These are phyloP conservation scores for Leishmania aethiopica DNA, from an alignment of 208 protist species.

Conservation along the genomic window DNA sequence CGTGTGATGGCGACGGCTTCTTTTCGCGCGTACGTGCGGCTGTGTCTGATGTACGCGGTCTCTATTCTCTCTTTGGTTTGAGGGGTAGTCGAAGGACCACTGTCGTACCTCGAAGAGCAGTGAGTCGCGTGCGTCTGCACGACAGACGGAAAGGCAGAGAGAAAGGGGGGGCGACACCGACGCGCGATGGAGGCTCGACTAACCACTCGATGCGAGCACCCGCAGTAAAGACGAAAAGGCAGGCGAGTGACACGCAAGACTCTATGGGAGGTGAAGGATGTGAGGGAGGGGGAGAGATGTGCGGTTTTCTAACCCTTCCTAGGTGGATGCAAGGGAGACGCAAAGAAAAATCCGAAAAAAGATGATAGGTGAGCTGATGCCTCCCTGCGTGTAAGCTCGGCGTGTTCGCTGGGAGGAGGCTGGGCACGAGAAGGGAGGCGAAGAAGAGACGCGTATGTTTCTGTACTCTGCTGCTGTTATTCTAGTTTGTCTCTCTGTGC, in stretches of 20 bases:
- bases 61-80: neutral
- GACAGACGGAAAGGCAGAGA: neutral
- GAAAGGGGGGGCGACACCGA: neutral
- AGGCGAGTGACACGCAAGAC: neutral
- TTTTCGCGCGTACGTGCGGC: neutral
- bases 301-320: neutral
- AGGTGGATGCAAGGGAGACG: slow-evolving; percentile 3
- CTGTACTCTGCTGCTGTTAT: neutral
- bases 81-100: neutral
- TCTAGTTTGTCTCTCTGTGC: slow-evolving; percentile 1
- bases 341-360: neutral
- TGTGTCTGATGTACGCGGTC: neutral
- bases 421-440: neutral
- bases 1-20: neutral
- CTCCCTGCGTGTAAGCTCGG: neutral
- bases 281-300: neutral
- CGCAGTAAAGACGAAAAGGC: neutral
- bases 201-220: neutral
- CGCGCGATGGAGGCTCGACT: neutral
- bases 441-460: neutral
- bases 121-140: neutral
- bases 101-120: neutral
- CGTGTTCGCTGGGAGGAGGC: neutral
- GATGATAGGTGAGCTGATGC: neutral
- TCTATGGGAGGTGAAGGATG: neutral